phyloP scores from a whole-genome alignment of 495 filamentous ascomycete genomes.

The Penicillium lividum region DNA sequence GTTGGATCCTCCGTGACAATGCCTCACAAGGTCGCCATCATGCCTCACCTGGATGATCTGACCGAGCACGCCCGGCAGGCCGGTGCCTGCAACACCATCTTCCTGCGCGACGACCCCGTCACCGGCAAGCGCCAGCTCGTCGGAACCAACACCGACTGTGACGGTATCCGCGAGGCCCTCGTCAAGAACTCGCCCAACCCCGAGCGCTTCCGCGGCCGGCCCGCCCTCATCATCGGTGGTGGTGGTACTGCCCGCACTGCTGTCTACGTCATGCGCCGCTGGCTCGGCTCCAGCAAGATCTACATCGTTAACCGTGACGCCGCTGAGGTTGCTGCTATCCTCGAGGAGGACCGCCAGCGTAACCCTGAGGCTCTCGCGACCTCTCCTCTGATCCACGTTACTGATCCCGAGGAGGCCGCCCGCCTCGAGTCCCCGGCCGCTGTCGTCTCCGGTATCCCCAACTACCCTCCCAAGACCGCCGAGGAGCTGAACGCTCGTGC shows the following conservation, averaged over 20 bases:
- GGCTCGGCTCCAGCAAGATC: constrained; percentile 62
- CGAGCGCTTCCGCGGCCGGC: constrained; percentile 51
- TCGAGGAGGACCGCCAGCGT: constrained; percentile 47
- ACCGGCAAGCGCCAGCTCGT: constrained; percentile 49
- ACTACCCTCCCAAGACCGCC: constrained; percentile 62
- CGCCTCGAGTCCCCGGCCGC: constrained; percentile 57
- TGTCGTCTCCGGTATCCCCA: constrained; percentile 68
- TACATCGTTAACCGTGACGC: constrained; percentile 71
- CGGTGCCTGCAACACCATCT: constrained; percentile 75
- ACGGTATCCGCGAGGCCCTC: constrained; percentile 70
- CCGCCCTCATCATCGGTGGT: constrained; percentile 63
- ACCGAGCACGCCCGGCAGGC: constrained; percentile 67
- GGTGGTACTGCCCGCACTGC: constrained; percentile 71
- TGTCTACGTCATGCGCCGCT: constrained; percentile 67
- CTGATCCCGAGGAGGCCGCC: constrained; percentile 55
- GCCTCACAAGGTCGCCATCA: constrained; percentile 72
- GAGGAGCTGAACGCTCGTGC: constrained; percentile 57
- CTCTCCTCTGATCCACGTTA: constrained; percentile 55
- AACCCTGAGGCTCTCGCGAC: constrained; percentile 39
- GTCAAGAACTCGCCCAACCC: constrained; percentile 53
- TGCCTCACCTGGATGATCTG: constrained; percentile 65
- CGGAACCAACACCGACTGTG: constrained; percentile 76
- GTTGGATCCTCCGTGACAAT: constrained; percentile 72
- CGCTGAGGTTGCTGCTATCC: constrained; percentile 62
- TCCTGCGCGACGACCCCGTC: constrained; percentile 48